These are phyloP conservation scores for Simmondsia chinensis DNA, from an alignment of 148 eudicot species.

Conservation along the genomic window DNA sequence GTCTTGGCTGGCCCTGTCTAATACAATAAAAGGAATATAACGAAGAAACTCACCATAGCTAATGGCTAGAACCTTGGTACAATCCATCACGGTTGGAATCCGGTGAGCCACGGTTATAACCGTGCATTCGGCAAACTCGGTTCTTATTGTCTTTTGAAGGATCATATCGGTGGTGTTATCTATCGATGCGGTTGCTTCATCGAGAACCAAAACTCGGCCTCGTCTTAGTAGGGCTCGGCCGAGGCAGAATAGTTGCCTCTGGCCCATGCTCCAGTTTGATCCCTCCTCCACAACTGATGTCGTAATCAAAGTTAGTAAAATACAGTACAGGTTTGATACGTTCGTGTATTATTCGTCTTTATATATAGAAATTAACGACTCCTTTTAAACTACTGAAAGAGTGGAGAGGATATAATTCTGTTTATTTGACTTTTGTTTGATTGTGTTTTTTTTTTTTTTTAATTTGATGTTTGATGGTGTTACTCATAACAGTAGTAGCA, in stretches of 20 bases:
- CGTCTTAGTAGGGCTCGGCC: slow-evolving; percentile 81
- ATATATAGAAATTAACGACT: not conserved
- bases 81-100: slow-evolving; percentile 91
- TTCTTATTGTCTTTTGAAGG: slow-evolving; percentile 67
- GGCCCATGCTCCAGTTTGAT: slow-evolving; percentile 98
- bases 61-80: slow-evolving; percentile 82
- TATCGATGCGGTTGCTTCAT: slow-evolving; percentile 91
- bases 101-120: slow-evolving; percentile 94
- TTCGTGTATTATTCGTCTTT: not conserved
- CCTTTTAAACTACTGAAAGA: not conserved
- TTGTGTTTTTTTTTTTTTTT: too few relatives aligned
- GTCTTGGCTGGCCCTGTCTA: too few relatives aligned
- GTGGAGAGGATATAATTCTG: not conserved
- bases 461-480: too few relatives aligned
- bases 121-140: slow-evolving; percentile 72
- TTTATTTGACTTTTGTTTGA: too few relatives aligned
- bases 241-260: slow-evolving; percentile 73
- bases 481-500: too few relatives aligned
- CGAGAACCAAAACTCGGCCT: slow-evolving; percentile 82
- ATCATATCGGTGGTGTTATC: slow-evolving; percentile 80
- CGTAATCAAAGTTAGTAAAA: not conserved
- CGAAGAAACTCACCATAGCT: slow-evolving; percentile 75
- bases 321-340: too few relatives aligned
- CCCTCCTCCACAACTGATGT: slow-evolving; percentile 79
- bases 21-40: too few relatives aligned